These are phyloP conservation scores for Penicillium sclerotiorum DNA, from an alignment of 2,329 filamentous ascomycete genomes.

Conservation along the genomic window DNA sequence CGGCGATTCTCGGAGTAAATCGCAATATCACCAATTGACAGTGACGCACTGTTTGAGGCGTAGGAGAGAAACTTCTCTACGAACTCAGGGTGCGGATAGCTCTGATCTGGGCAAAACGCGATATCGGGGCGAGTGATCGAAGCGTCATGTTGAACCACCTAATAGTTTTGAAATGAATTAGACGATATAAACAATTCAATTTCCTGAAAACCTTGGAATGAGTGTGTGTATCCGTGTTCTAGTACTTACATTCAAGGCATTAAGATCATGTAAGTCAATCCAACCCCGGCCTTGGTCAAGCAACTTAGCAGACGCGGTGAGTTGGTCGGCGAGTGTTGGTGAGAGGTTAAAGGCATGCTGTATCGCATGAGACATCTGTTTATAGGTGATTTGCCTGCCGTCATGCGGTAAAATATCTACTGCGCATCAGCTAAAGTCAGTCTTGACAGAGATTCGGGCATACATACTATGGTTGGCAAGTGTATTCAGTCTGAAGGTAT, in stretches of 20 bases:
- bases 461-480: constrained; percentile 1
- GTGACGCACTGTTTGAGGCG: not conserved
- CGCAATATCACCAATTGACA: not conserved
- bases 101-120: not conserved
- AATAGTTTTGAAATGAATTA: not conserved
- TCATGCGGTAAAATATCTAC: not conserved
- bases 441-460: not conserved
- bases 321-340: not conserved
- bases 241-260: not conserved
- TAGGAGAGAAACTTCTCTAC: not conserved
- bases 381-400: not conserved
- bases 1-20: not conserved
- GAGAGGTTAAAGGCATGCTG: not conserved
- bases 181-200: too few species aligned
- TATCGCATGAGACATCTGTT: not conserved
- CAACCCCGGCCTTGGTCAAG: not conserved
- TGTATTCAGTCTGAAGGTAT: not conserved
- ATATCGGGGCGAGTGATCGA: not conserved
- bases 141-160: not conserved
- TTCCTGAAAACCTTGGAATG: not conserved
- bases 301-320: not conserved
- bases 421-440: not conserved
- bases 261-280: not conserved
- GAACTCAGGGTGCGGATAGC: not conserved
- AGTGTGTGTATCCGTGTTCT: not conserved